Conservation (phyloP, 257 asterid species). For the Cinchona pubescens region DNA sequence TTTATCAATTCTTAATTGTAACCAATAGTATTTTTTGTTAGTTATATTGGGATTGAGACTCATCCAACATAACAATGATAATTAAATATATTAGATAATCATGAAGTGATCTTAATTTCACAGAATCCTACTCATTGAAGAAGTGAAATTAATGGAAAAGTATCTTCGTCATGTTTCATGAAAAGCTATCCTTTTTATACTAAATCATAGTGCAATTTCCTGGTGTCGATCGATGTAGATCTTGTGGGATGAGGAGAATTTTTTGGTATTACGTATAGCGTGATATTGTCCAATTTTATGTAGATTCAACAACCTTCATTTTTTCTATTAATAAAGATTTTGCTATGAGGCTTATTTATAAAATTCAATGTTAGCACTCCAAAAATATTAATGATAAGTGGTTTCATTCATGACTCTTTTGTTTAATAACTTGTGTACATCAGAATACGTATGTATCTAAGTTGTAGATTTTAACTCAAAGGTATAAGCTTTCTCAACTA, state of each 20-base stretch:
- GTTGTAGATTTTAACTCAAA: too few species aligned
- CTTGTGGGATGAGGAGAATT: slow-evolving; percentile 4
- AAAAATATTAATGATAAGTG: background rate
- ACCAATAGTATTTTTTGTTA: too few species aligned
- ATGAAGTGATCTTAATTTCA: too few species aligned
- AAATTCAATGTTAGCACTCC: background rate
- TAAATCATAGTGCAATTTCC: background rate
- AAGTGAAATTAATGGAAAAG: too few species aligned
- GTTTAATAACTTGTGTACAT: background rate
- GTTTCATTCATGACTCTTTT: background rate
- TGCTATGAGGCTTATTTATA: background rate
- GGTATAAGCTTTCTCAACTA: too few species aligned
- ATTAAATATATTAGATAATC: too few species aligned
- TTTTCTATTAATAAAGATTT: background rate
- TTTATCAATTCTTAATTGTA: too few species aligned
- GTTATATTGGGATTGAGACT: too few species aligned
- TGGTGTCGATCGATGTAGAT: background rate
- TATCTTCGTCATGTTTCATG: slow-evolving; percentile 43
- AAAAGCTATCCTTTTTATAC: slow-evolving; percentile 12
- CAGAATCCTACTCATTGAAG: too few species aligned
- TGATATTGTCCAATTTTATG: background rate
- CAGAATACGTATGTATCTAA: background rate
- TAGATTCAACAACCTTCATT: background rate
- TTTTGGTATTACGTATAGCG: background rate
- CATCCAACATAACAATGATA: too few species aligned